Evolutionary conservation across 2,329 filamentous ascomycete species (phyloP), one percentile per base, ranked within the genome.

Genomic region (Mariannaea elegans): DNA sequence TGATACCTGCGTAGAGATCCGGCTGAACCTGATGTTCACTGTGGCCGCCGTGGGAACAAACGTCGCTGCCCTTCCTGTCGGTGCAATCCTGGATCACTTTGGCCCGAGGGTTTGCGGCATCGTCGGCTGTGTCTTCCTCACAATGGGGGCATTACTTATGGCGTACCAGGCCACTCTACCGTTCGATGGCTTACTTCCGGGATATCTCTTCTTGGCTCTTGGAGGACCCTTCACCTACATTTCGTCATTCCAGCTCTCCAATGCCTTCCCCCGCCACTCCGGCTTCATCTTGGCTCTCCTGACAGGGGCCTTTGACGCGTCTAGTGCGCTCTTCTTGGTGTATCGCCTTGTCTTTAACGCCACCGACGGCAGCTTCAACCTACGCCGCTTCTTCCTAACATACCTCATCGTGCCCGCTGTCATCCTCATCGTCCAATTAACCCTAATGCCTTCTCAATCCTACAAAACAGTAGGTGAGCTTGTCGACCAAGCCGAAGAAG

Each of bases 11-110:
- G 58, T 85, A 41, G 73, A 76, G 58, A 85, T 88, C 52, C 83
- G 82, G 59, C 83, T 97, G 56, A 97, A 97, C 74, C 80, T 97
- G 66, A 97, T 97, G 91, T 97, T 97, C 81, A 96, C 93, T 6
- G 85, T 93, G 38, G 93, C 93, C 12, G 93, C 93, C 13, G 93
- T 97, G 9, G 90, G 87, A 7, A 96, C 93, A 36, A 97, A 97
- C 70, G 90, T 97, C 12, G 92, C 88, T 38, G 93, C 94, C 12
- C 82, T 97, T 7, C 92, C 93, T 2, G 88, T 97, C 10, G 94
- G 94, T 44, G 91, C 92, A 3, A 90, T 97, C 42, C 84, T 97
- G 19, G 94, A 97, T 76, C 84, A 87, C 62, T 94, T 87, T 71
- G 94, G 94, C 1, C 94, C 94, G 13, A 85, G 90, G 55, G 82